A percentile compares a stretch with the other conserved stretches of the same genome.
These are phyloP conservation scores for Saccharomyces uvarum DNA, from an alignment of 1,139 yeast genomes.

Conservation along the genomic window DNA sequence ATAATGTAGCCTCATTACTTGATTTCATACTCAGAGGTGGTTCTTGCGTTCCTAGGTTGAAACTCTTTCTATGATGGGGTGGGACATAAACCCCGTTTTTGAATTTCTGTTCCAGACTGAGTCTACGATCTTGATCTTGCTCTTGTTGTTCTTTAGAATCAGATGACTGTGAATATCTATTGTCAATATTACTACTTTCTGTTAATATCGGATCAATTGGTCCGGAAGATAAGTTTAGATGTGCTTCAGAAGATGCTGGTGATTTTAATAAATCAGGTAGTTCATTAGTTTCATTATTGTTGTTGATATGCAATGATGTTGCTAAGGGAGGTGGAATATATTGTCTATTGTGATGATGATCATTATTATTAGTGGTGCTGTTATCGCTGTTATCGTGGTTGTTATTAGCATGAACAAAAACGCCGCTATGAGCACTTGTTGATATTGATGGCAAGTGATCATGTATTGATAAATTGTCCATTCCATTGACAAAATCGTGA, in stretches of 20 bases:
- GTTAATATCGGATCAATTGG: neutral
- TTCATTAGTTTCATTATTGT: conserved; percentile 9
- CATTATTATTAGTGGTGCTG: conserved; percentile 5
- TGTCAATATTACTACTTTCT: neutral
- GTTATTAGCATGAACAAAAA: neutral
- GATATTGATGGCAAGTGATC: conserved; percentile 1
- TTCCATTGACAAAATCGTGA: conserved; percentile 25
- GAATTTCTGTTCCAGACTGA: conserved; percentile 22
- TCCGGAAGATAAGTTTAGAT: conserved; percentile 1
- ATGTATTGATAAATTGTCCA: conserved; percentile 21
- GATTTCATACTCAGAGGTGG: conserved; percentile 9
- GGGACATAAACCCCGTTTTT: conserved; percentile 37
- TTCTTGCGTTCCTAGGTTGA: conserved; percentile 4
- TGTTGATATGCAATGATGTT: conserved; percentile 1
- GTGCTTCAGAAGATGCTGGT: conserved; percentile 12
- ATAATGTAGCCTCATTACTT: conserved; percentile 21
- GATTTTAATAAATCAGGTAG: conserved; percentile 31
- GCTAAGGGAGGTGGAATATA: conserved; percentile 3
- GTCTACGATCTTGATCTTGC: conserved; percentile 8
- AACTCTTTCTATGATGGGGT: conserved; percentile 41
- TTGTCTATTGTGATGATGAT: conserved; percentile 5
- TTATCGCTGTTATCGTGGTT: neutral
- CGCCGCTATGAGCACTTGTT: neutral
- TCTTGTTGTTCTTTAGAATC: conserved; percentile 10
- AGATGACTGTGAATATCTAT: neutral